Base-by-base conservation (phyloP, 306 rosid species). In the Echinosophora koreensis region DNA sequence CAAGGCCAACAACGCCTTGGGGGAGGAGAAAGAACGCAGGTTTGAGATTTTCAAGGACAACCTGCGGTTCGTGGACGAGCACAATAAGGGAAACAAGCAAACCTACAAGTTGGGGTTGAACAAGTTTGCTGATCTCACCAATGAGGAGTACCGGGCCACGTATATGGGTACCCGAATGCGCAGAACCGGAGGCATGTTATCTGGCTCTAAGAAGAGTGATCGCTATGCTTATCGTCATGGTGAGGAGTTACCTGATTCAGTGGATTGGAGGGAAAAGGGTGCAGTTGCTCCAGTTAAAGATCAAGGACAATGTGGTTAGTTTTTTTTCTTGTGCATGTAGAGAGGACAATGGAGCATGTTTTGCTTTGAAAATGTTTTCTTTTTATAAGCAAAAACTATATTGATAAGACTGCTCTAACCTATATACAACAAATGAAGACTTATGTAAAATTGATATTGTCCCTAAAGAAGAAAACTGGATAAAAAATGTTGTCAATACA, bases 241-340 rank as follows among this genome's bases (percentile, higher is more conserved):
- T 2, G 98, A 90, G 5, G 62, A 84, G 12, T 81, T 95, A 69
- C 97, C 98, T 4, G 80, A 69, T 0, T 65, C 57, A 0, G 91
- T 95, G 2, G 96, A 95, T 87, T 95, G 98, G 98, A 86, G 96
- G 67, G 66, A 82, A 22, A 82, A 90, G 34, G 98, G 97, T 13
- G 98, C 93, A 0, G 96, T 95, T 50, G 41, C 55, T 46, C 83
- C 80, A 1, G 92, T 92, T 61, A 95, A 95, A 66, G 93, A 95
- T 88, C 98, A 95, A 87, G 98, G 97, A 77, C 96, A 88, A 77
- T 95, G 98, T 56, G 97, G 97, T 95, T n/a, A 82, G 91, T 72
- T 64, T 52, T 61, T 34, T 38, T 75, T 38, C 3, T 10, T 18
- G 37, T 16, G 10, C 6, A 16, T 47, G 18, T n/a, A n/a, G n/a